Evolutionary conservation across 352 stramenopile genomes (phyloP).

Genomic region (Phytophthora meadii): DNA sequence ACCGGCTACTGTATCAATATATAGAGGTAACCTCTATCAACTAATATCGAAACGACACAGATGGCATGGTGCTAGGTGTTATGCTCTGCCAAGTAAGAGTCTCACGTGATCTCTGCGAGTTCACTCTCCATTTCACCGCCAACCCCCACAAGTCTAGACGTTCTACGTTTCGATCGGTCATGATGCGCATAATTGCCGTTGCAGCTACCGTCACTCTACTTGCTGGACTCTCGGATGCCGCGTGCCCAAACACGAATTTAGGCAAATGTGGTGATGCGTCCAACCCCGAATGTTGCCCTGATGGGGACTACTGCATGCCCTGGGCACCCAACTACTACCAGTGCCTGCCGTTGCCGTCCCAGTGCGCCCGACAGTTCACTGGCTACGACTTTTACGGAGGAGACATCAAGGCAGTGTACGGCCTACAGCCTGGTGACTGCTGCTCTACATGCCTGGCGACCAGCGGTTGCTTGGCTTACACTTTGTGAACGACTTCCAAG

Average conservation of each 20-base stretch:
- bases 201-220: slow-evolving; percentile 9
- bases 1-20: background rate
- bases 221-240: slow-evolving; percentile 11
- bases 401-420: slow-evolving; percentile 49
- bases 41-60: slow-evolving; percentile 14
- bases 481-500: slow-evolving; percentile 48
- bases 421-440: slow-evolving; percentile 41
- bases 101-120: background rate
- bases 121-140: no score
- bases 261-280: slow-evolving; percentile 33
- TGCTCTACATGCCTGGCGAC: slow-evolving; percentile 52
- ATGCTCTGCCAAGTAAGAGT: slow-evolving; percentile 3
- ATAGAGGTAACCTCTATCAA: slow-evolving; percentile 2
- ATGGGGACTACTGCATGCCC: slow-evolving; percentile 49
- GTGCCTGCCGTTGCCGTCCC: slow-evolving; percentile 37
- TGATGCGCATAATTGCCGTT: slow-evolving; percentile 12
- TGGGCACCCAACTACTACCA: slow-evolving; percentile 49
- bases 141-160: slow-evolving; percentile 7
- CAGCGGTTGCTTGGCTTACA: slow-evolving; percentile 55
- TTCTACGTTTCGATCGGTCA: slow-evolving; percentile 1
- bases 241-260: slow-evolving; percentile 26
- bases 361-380: slow-evolving; percentile 48
- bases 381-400: slow-evolving; percentile 61
- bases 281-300: slow-evolving; percentile 43
- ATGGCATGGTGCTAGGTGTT: background rate